Conservation (phyloP, 768 basidiomycete species). For the Tricholoma matsutake region DNA sequence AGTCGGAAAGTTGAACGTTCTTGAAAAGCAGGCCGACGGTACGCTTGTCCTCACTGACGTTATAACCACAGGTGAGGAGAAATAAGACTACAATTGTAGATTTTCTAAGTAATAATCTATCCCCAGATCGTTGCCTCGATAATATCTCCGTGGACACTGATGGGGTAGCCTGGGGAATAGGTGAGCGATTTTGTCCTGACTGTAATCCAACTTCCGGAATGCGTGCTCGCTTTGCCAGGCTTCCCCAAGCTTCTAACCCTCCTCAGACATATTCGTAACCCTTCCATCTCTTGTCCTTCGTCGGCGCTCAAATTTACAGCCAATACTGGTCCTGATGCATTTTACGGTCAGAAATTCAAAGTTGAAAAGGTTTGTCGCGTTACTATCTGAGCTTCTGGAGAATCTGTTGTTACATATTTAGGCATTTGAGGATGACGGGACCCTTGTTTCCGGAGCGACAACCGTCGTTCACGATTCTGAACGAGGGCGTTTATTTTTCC, state of each 20-base stretch:
- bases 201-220: neutral
- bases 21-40: constrained; percentile 59
- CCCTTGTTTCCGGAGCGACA: constrained; percentile 53
- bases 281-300: constrained; percentile 40
- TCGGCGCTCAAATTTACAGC: constrained; percentile 50
- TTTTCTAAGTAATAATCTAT: neutral
- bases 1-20: constrained; percentile 45
- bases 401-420: constrained; percentile 22
- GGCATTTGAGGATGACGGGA: constrained; percentile 70
- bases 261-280: constrained; percentile 40
- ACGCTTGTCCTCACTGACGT: constrained; percentile 51
- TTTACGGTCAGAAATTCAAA: constrained; percentile 58
- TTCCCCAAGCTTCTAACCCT: constrained; percentile 39
- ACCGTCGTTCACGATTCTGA: constrained; percentile 52
- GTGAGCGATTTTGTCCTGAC: constrained; percentile 27
- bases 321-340: constrained; percentile 48
- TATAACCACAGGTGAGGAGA: constrained; percentile 47
- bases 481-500: constrained; percentile 50
- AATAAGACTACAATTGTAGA: neutral
- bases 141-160: constrained; percentile 59
- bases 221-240: constrained; percentile 25
- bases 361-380: constrained; percentile 47
- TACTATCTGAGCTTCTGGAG: too few species aligned
- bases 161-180: constrained; percentile 62
- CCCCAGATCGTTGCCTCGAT: constrained; percentile 50